These are phyloP conservation scores for Collybia mongolica DNA, from an alignment of 768 basidiomycete species.

Conservation along the genomic window DNA sequence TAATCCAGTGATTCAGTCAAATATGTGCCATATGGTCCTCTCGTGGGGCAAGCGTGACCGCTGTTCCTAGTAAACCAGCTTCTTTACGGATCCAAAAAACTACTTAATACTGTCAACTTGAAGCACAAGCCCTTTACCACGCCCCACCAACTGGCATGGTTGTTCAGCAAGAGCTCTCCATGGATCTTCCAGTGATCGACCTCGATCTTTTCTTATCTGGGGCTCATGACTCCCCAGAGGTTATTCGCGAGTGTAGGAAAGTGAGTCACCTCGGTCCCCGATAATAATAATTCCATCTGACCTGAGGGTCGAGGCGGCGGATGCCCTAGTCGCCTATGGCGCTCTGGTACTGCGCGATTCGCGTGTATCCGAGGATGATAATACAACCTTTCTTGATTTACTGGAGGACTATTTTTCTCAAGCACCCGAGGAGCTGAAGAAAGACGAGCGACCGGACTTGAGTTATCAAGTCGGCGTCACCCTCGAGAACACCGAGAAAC, in stretches of 20 bases:
- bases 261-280: constrained; percentile 26
- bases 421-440: constrained; percentile 53
- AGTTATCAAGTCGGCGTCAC: constrained; percentile 94
- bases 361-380: constrained; percentile 80
- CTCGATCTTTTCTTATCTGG: constrained; percentile 67
- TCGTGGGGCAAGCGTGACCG: constrained; percentile 5
- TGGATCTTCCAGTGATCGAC: constrained; percentile 72
- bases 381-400: constrained; percentile 80
- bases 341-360: constrained; percentile 86
- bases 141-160: constrained; percentile 23
- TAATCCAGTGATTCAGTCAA: too few relatives aligned
- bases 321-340: constrained; percentile 81
- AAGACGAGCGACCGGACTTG: constrained; percentile 82
- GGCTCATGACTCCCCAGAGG: constrained; percentile 41
- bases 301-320: constrained; percentile 55
- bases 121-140: not conserved
- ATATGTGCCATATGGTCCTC: constrained; percentile 10
- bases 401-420: constrained; percentile 94
- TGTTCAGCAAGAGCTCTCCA: constrained; percentile 33
- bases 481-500: constrained; percentile 94
- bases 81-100: constrained; percentile 3
- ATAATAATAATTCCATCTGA: constrained; percentile 4
- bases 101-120: not conserved
- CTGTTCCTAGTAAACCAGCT: not conserved
- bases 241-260: constrained; percentile 65